These are phyloP conservation scores for Blastocystis sp. DNA, from an alignment of 352 stramenopile species.

Conservation along the genomic window DNA sequence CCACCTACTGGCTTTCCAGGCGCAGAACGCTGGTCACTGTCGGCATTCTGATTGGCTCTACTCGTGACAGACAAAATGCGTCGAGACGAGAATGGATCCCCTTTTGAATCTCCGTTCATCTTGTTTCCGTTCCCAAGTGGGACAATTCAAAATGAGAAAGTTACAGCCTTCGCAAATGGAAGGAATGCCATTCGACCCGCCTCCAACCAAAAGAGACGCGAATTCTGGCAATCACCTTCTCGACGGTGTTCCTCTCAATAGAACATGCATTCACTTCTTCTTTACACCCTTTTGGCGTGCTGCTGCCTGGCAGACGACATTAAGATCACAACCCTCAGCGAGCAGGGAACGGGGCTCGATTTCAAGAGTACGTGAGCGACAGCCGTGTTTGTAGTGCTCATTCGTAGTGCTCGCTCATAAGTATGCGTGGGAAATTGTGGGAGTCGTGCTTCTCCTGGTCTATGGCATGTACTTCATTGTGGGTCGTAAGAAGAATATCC, in stretches of 20 bases:
- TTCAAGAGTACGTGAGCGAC: conserved; percentile 1
- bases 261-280: not conserved
- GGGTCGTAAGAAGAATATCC: conserved; percentile 56
- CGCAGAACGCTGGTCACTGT: too few relatives aligned
- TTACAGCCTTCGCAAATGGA: not conserved
- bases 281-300: conserved; percentile 17
- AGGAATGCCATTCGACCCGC: not conserved
- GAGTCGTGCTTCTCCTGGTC: conserved; percentile 11
- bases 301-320: not conserved
- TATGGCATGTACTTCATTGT: conserved; percentile 63
- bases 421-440: conserved; percentile 48
- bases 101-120: not conserved
- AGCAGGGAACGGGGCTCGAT: not conserved
- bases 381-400: not conserved
- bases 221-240: not conserved
- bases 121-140: not conserved
- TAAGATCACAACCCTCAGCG: not conserved
- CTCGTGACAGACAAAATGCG: too few relatives aligned
- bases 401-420: conserved; percentile 11
- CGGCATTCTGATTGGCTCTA: too few relatives aligned
- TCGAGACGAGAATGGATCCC: not conserved
- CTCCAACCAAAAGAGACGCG: not conserved
- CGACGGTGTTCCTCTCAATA: not conserved
- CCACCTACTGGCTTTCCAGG: too few relatives aligned
- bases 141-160: not conserved